Evolutionary conservation across 2,329 filamentous ascomycete genomes (phyloP).

Genomic region (Ophiocordyceps sinensis): DNA sequence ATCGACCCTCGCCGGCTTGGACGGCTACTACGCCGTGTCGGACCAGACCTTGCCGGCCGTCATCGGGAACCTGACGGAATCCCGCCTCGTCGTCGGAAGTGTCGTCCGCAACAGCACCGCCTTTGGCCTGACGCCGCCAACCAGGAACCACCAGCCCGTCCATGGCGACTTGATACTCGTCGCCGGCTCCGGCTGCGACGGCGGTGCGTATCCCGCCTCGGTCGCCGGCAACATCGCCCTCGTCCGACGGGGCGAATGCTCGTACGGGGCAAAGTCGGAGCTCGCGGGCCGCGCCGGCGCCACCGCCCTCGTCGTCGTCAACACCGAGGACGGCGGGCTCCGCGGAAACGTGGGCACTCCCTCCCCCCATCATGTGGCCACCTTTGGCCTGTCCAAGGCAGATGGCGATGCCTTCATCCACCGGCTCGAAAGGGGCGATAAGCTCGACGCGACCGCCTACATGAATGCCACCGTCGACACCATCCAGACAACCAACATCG

Average conservation of each 20-base stretch:
- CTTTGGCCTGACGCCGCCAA: slow-evolving; percentile 55
- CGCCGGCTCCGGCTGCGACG: slow-evolving; percentile 46
- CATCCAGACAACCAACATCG: slow-evolving; percentile 42
- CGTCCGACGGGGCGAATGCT: slow-evolving; percentile 53
- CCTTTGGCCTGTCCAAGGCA: slow-evolving; percentile 48
- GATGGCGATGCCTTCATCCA: slow-evolving; percentile 43
- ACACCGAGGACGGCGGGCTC: slow-evolving; percentile 48
- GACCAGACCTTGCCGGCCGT: slow-evolving; percentile 51
- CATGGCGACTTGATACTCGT: slow-evolving; percentile 46
- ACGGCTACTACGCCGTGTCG: slow-evolving; percentile 47
- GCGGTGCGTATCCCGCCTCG: slow-evolving; percentile 45
- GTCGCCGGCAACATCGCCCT: slow-evolving; percentile 53
- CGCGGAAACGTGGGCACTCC: slow-evolving; percentile 56
- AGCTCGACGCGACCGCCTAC: slow-evolving; percentile 40
- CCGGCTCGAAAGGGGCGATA: slow-evolving; percentile 34
- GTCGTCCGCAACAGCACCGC: slow-evolving; percentile 33
- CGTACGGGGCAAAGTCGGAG: slow-evolving; percentile 58
- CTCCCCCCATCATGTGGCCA: slow-evolving; percentile 45
- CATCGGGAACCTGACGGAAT: slow-evolving; percentile 44
- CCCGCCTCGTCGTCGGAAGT: slow-evolving; percentile 39
- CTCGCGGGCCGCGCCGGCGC: slow-evolving; percentile 57
- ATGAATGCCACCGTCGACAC: slow-evolving; percentile 41
- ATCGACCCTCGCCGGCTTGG: slow-evolving; percentile 35
- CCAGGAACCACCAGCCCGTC: slow-evolving; percentile 42
- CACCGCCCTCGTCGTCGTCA: slow-evolving; percentile 58